Conservation (phyloP, 129 eudicot genomes). For the Artemisia argyi region DNA sequence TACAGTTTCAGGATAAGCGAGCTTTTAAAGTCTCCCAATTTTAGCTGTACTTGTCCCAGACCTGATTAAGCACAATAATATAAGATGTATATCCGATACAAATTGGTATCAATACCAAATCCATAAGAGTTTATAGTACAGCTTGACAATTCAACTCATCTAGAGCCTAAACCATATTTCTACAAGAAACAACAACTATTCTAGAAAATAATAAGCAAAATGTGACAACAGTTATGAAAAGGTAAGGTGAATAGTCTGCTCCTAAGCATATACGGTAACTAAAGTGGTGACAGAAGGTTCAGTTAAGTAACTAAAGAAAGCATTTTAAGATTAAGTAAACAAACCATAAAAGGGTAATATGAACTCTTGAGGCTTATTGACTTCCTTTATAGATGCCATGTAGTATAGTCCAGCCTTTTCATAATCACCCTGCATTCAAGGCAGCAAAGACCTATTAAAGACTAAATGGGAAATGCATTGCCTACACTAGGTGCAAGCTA, state of each 20-base stretch:
- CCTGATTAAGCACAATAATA: constrained; percentile 44
- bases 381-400: constrained; percentile 97
- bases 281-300: neutral
- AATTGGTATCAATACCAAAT: too few species aligned
- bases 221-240: too few species aligned
- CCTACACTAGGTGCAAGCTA: neutral
- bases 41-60: constrained; percentile 87
- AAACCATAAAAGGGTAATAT: constrained; percentile 92
- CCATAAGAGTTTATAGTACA: too few species aligned
- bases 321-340: constrained; percentile 27
- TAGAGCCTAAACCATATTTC: too few species aligned
- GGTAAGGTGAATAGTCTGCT: too few species aligned
- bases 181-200: too few species aligned
- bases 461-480: too few species aligned
- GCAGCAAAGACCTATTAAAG: neutral
- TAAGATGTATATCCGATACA: too few species aligned
- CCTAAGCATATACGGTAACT: too few species aligned
- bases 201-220: neutral
- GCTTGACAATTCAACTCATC: too few species aligned
- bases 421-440: constrained; percentile 80
- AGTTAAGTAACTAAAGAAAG: neutral
- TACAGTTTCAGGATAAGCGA: constrained; percentile 15
- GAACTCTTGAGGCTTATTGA: constrained; percentile 79
- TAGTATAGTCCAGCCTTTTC: constrained; percentile 92
- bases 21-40: constrained; percentile 81